Evolutionary conservation across 2,329 filamentous ascomycete species (phyloP), one percentile per base, ranked within the genome.

Genomic region (Aspergillaceae sp.): DNA sequence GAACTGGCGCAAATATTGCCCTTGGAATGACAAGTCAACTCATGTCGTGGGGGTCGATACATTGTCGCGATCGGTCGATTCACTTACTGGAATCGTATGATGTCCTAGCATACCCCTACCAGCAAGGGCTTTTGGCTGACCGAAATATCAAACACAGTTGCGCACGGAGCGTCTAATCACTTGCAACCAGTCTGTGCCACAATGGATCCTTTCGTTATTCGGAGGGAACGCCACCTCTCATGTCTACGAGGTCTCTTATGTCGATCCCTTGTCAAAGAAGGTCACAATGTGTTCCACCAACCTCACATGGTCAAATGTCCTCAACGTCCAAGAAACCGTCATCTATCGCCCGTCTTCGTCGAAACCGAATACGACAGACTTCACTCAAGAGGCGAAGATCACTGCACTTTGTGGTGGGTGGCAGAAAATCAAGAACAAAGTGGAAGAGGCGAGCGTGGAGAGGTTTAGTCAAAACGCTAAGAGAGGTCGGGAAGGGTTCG

Each of bases 1-100:
- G 65, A 98, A 98, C 78, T 98, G 92, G 92, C 85, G 83, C 58
- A 98, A 98, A 70, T 98, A 98, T 73, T 94, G 88, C 62, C 91
- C 91, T 19, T 97, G 92, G 91, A 98, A 98, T 74, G 86, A 96
- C 68, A 92, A 95, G 73, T 90, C 87, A n/a, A 87, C 89, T 36
- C 92, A 98, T 69, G 92, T 98, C 56, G 82, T 94, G 55, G 90
- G 88, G 56, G 92, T 97, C 61, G 92, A 98, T 73, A 97, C 91
- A 9, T 71, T 98, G 59, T 84, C 82, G 44, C 86, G 92, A 52
- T 67, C 67, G 7, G 73, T 87, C 35, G 82, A 86, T 60, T 67
- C 78, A 5, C 58, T 63, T 8, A 85, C 82, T 36, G 81, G 83
- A 59, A 84, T 87, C 58, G 80, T 83, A 68, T 70, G 79, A 72